A percentile compares a stretch with the other conserved stretches of the same genome.
These are phyloP conservation scores for Acanthochlamys bracteata DNA, from an alignment of 106 monocot species.

Conservation along the genomic window DNA sequence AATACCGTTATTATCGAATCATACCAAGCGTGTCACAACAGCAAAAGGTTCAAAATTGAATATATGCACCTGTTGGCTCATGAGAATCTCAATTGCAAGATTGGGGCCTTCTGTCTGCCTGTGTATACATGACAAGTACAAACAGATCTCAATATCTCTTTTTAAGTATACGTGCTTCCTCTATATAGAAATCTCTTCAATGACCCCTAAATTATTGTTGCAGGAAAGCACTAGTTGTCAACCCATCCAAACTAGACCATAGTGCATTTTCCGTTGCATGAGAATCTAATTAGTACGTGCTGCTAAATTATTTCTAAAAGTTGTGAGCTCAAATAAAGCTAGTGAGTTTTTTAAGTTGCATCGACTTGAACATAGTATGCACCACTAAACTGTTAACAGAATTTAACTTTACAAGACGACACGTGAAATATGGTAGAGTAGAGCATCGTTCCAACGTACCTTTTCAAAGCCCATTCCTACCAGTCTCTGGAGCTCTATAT, in stretches of 20 bases:
- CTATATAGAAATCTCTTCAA: neutral
- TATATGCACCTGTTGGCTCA: constrained; percentile 49
- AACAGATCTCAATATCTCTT: neutral
- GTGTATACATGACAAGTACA: constrained; percentile 40
- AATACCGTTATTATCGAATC: no score
- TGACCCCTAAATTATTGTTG: no score
- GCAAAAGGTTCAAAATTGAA: no score
- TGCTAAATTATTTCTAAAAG: no score
- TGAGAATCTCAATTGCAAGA: constrained; percentile 93
- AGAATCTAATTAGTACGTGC: no score
- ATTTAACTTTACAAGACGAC: neutral
- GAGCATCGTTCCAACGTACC: constrained; percentile 24
- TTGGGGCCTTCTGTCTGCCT: constrained; percentile 82
- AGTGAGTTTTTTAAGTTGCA: no score
- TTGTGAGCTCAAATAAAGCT: no score
- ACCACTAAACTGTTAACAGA: neutral
- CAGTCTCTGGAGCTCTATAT: constrained; percentile 83
- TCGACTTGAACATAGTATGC: neutral
- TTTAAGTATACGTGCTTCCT: neutral
- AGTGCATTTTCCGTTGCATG: no score
- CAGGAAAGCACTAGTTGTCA: no score
- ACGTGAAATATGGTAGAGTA: neutral
- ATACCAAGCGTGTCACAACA: no score
- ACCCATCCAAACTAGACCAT: no score
- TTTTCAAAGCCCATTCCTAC: constrained; percentile 94